Conservation (phyloP, 306 rosid species). For the Prunus davidiana region DNA sequence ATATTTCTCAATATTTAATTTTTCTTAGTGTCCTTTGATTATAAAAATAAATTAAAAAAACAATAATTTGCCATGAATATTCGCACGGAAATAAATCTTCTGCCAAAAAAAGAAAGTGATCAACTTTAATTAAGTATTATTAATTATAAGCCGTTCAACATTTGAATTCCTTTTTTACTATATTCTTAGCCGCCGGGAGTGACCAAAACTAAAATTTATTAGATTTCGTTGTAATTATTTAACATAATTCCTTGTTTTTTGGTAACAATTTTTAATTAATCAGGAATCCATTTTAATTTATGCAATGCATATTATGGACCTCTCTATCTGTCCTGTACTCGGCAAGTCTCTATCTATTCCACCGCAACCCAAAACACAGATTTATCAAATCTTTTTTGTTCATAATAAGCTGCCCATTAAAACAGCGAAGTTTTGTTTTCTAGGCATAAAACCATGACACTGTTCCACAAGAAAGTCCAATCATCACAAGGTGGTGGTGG, state of each 20-base stretch:
- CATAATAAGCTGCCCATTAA: not conserved
- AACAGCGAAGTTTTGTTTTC: not conserved
- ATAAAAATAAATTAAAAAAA: no score
- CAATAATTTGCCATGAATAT: not conserved
- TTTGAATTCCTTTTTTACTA: not conserved
- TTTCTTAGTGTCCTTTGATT: not conserved
- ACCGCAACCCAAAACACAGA: not conserved
- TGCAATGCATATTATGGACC: not conserved
- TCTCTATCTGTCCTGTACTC: not conserved
- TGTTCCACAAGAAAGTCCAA: constrained; percentile 11
- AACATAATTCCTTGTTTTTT: not conserved
- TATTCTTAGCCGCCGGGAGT: not conserved
- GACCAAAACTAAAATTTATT: not conserved
- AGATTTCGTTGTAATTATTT: not conserved
- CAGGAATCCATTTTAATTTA: no score
- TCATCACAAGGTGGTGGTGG: not conserved
- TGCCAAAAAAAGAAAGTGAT: no score
- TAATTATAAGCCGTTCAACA: no score
- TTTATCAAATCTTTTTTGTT: not conserved
- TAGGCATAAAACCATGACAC: not conserved
- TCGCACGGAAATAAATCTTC: no score
- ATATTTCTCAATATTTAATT: not conserved
- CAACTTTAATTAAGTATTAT: no score
- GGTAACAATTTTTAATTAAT: no score
- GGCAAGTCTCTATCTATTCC: not conserved